Percentiles rank a stretch among this genome's conserved stretches.
Conservation (phyloP, 495 filamentous ascomycete species). For the Lophiostoma macrostomum region DNA sequence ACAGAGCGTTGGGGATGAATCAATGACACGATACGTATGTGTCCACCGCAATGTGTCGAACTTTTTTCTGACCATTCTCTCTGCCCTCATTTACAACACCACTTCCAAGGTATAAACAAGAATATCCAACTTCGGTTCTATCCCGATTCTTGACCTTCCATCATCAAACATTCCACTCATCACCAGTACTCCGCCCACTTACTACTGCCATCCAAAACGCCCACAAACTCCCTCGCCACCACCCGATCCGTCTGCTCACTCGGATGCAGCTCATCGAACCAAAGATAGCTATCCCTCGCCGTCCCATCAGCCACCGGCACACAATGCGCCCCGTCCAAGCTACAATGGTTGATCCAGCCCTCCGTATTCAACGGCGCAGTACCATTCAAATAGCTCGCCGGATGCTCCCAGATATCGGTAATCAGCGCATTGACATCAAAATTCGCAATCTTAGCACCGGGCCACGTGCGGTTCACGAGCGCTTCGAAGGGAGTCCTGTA, state of each 20-base stretch:
- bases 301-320: constrained; percentile 31
- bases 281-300: constrained; percentile 47
- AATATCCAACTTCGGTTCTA: not conserved
- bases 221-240: constrained; percentile 60
- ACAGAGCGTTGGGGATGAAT: too few species aligned
- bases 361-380: constrained; percentile 60
- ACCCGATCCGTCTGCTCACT: constrained; percentile 53
- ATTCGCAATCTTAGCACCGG: constrained; percentile 55
- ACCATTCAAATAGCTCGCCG: constrained; percentile 56
- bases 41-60: too few species aligned
- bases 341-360: constrained; percentile 55
- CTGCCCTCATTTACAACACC: not conserved
- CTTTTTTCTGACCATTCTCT: not conserved
- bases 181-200: constrained; percentile 57
- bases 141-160: not conserved
- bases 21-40: too few species aligned
- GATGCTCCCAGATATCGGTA: constrained; percentile 59
- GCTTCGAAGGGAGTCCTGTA: constrained; percentile 60
- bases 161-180: not conserved
- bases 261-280: constrained; percentile 67
- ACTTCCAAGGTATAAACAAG: not conserved
- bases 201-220: constrained; percentile 56
- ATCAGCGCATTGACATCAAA: constrained; percentile 65
- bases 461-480: constrained; percentile 52
- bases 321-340: constrained; percentile 39